These are phyloP conservation scores for Anisodus acutangulus DNA, from an alignment of 257 asterid species.

Conservation along the genomic window DNA sequence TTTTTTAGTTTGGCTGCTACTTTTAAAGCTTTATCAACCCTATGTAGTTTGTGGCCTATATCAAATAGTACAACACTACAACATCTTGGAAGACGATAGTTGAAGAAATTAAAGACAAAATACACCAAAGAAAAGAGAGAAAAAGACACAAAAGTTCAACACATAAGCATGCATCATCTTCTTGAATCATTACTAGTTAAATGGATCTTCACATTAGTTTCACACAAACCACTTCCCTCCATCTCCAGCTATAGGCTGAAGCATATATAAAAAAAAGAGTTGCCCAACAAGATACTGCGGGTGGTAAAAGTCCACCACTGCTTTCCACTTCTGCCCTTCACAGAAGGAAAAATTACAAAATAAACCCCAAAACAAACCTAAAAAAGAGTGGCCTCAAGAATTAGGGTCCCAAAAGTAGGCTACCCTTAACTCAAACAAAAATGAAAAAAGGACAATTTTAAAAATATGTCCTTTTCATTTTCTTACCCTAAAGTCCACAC, in stretches of 20 bases:
- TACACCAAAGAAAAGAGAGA: not conserved
- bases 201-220: conserved; percentile 36
- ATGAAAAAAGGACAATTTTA: conserved; percentile 41
- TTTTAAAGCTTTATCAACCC: not conserved
- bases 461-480: conserved; percentile 52
- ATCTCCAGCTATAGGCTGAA: conserved; percentile 33
- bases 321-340: conserved; percentile 35
- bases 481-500: conserved; percentile 34
- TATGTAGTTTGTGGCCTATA: not conserved
- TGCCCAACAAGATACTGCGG: conserved; percentile 42
- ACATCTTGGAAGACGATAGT: not conserved
- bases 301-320: conserved; percentile 51
- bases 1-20: conserved; percentile 23
- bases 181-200: conserved; percentile 38
- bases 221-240: conserved; percentile 35
- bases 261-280: not conserved
- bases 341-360: conserved; percentile 11
- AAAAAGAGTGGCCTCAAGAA: conserved; percentile 34
- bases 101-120: not conserved
- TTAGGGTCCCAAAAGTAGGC: conserved; percentile 24
- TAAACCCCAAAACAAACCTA: not conserved
- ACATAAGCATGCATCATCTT: conserved; percentile 35
- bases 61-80: not conserved
- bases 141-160: not conserved
- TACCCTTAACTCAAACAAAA: too few relatives aligned